Conservation (phyloP, 164 flowering plant species). For the Vitis labrusca region DNA sequence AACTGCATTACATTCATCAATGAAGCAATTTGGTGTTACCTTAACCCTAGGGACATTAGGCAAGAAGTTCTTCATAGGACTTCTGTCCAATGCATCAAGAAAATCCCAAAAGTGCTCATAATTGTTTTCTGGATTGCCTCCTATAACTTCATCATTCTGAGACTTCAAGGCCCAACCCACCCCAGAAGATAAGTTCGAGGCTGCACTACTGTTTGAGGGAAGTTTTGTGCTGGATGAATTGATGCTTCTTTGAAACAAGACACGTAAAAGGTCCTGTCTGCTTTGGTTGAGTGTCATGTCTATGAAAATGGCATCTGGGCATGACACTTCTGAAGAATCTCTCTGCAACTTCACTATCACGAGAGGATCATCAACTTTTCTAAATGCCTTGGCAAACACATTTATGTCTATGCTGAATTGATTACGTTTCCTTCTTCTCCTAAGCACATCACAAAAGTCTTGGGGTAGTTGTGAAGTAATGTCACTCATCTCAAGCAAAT, state of each 20-base stretch:
- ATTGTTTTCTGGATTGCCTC: too few species aligned
- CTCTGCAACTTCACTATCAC: constrained; percentile 33
- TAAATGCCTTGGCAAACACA: constrained; percentile 48
- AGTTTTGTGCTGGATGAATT: too few species aligned
- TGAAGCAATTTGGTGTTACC: background rate
- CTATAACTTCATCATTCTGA: too few species aligned
- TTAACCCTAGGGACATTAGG: too few species aligned
- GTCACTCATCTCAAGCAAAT: constrained; percentile 17
- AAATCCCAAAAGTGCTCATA: too few species aligned
- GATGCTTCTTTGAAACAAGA: constrained; percentile 38
- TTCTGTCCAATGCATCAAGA: too few species aligned
- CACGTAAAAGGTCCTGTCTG: constrained; percentile 38
- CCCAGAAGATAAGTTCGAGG: too few species aligned
- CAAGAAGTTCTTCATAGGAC: too few species aligned
- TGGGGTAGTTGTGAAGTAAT: constrained; percentile 41
- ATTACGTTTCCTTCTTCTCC: constrained; percentile 3
- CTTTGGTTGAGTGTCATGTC: constrained; percentile 23
- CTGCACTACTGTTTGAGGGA: too few species aligned
- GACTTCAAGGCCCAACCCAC: too few species aligned
- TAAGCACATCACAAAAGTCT: constrained; percentile 30
- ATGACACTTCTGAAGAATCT: background rate
- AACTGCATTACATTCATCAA: constrained; percentile 23
- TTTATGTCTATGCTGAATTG: background rate
- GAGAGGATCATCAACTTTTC: constrained; percentile 52
- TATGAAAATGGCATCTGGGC: constrained; percentile 32